These are phyloP conservation scores for grape (Vitis vinifera) DNA, from an alignment of 164 flowering plant genomes.

Conservation along the genomic window ASM3070453v1 NC_081815.1:18996001-18996500, in stretches of 20 bases:
- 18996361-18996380: no score
- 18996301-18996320: not conserved
- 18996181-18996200: constrained; percentile 26
- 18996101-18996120: constrained; percentile 40
- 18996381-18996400: no score
- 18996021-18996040: constrained; percentile 37
- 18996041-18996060: not conserved
- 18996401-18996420: no score
- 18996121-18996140: constrained; percentile 66
- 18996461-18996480: no score
- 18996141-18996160: constrained; percentile 58
- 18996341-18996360: no score
- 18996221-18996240: not conserved
- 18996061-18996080: not conserved
- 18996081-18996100: constrained; percentile 36
- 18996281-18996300: no score
- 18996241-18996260: no score
- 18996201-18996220: constrained; percentile 24
- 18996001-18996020: constrained; percentile 68
- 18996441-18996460: no score
- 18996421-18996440: no score
- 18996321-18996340: no score
- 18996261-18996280: not conserved
- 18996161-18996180: constrained; percentile 29
- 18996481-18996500: no score